Evolutionary conservation across 805 yeast species (phyloP), one percentile per base, ranked within the genome.

Genomic region (Komagataella phaffii): DNA sequence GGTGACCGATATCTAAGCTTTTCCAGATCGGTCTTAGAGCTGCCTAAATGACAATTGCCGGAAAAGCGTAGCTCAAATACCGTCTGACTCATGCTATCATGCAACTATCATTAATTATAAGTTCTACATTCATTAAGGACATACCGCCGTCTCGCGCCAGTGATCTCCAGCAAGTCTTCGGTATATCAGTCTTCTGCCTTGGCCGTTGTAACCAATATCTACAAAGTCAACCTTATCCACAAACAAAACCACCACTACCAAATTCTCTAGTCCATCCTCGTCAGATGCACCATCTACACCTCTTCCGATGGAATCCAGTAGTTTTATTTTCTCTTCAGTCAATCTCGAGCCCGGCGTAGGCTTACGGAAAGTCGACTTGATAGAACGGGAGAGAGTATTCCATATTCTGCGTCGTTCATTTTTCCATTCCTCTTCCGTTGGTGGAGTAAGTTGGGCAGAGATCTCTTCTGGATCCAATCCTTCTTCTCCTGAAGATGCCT

Each of bases 221-320:
- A 81, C 74, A 60, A 73, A 75, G 63, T 88, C 96, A 8, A 85
- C 95, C 48, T 74, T 69, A 51, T 86, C 84, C 45, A 83, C 75
- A 59, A 85, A 79, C 69, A 88, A 64, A 45, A 84, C 80, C 24
- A 85, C 77, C 21, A 86, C 78, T 1, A 80, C 80, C 61, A 84
- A 87, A 62, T 85, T 80, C 60, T 79, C 81, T 52, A 75, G 66
- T 12, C 77, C 79, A 0, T 83, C 80, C 24, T 77, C 79, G 30
- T 77, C 81, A 59, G 78, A 75, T 47, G 78, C 74, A 6, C 95
- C 95, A 65, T 88, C 95, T 17, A 88, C 95, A 10, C 95, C 91
- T 57, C 95, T 74, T 49, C 77, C 72, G 48, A 88, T 82, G 50
- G 85, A 77, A 64, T 88, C 95, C 47, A 88, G 65, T 52, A 72